Evolutionary conservation across 257 asterid genomes (phyloP).

Genomic region (Scutellaria galericulata): DNA sequence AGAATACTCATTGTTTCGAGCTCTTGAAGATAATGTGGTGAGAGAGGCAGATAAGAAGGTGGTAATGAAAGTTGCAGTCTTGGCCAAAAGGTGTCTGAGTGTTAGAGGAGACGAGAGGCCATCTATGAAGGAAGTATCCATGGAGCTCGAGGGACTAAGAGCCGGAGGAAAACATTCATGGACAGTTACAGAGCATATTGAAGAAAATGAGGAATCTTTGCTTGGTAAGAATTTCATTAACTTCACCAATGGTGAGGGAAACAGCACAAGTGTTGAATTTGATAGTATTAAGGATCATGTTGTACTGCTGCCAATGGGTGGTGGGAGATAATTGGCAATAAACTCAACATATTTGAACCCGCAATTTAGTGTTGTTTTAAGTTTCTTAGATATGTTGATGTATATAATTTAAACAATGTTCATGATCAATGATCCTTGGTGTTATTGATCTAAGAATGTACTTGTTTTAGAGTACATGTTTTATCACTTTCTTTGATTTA

Average conservation of each 20-base stretch:
- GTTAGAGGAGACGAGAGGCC: slow-evolving; percentile 31
- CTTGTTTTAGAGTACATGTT: too few relatives aligned
- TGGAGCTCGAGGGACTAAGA: slow-evolving; percentile 26
- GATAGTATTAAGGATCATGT: too few relatives aligned
- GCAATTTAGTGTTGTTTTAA: too few relatives aligned
- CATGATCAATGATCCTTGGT: too few relatives aligned
- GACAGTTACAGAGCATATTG: not conserved
- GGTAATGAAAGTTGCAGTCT: slow-evolving; percentile 29
- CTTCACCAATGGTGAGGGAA: not conserved
- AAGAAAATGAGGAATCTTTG: not conserved
- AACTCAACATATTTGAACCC: too few relatives aligned
- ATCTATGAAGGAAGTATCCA: slow-evolving; percentile 33
- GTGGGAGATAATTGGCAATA: slow-evolving; percentile 19
- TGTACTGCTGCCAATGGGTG: not conserved
- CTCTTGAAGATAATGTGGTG: too few relatives aligned
- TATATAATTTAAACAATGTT: too few relatives aligned
- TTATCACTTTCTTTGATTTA: too few relatives aligned
- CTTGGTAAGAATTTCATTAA: not conserved
- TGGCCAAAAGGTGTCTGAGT: slow-evolving; percentile 38
- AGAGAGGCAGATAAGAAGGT: not conserved
- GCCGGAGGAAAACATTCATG: not conserved
- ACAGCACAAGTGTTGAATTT: not conserved
- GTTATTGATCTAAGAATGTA: too few relatives aligned
- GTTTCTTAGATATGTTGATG: too few relatives aligned
- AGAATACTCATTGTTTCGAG: too few relatives aligned